Evolutionary conservation across 495 filamentous ascomycete genomes (phyloP).

Genomic region (Bacidia rubella): DNA sequence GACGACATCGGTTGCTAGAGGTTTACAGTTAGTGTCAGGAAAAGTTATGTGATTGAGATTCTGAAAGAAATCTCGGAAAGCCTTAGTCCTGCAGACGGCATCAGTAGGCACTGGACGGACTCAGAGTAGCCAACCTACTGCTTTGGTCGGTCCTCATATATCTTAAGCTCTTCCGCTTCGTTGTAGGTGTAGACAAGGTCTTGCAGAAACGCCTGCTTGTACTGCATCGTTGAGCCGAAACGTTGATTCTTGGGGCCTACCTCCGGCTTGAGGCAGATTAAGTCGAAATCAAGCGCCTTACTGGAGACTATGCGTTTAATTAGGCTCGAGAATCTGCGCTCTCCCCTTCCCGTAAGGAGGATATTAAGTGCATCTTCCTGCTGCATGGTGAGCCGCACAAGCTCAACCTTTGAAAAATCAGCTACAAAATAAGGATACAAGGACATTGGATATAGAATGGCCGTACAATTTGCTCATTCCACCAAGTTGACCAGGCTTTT

Average conservation of each 20-base stretch:
- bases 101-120: constrained; percentile 2
- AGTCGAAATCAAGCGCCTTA: constrained; percentile 72
- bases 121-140: constrained; percentile 33
- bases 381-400: constrained; percentile 69
- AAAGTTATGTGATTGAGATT: constrained; percentile 49
- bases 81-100: constrained; percentile 41
- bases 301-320: constrained; percentile 71
- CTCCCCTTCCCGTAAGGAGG: constrained; percentile 77
- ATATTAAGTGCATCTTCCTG: constrained; percentile 81
- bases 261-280: constrained; percentile 78
- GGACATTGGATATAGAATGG: background rate
- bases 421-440: constrained; percentile 5
- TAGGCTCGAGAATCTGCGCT: constrained; percentile 59
- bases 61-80: constrained; percentile 69
- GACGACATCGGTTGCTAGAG: constrained; percentile 67
- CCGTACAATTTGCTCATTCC: constrained; percentile 79
- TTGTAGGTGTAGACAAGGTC: constrained; percentile 74
- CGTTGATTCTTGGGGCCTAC: constrained; percentile 64
- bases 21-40: constrained; percentile 30
- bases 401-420: constrained; percentile 44
- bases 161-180: constrained; percentile 63
- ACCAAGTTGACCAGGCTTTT: constrained; percentile 84
- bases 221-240: constrained; percentile 66
- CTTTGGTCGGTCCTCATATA: constrained; percentile 52
- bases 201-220: constrained; percentile 73